Conservation (phyloP, 2,329 filamentous ascomycete species). For the Verticillium alfalfae region DNA sequence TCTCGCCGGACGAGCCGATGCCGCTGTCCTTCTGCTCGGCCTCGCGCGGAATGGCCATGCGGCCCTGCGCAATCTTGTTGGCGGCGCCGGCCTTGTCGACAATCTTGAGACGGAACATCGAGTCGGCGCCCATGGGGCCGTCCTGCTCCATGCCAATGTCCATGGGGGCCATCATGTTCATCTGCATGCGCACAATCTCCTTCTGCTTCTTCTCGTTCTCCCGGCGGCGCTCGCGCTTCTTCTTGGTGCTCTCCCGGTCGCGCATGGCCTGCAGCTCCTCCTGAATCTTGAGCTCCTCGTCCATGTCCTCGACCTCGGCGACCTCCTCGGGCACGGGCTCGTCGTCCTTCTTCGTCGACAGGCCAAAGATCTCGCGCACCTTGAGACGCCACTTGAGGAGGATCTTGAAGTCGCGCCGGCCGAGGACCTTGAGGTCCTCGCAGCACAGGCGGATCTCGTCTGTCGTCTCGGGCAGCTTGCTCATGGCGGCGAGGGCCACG, state of each 20-base stretch:
- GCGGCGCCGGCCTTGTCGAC: constrained; percentile 71
- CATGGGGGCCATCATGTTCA: constrained; percentile 93
- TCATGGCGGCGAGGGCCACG: constrained; percentile 78
- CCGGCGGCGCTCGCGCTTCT: constrained; percentile 75
- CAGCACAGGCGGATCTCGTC: constrained; percentile 75
- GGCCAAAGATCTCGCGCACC: constrained; percentile 85
- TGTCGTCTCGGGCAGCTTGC: constrained; percentile 82
- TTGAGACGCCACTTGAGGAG: constrained; percentile 85
- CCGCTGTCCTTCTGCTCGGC: constrained; percentile 53
- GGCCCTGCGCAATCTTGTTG: constrained; percentile 66
- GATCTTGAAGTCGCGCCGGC: constrained; percentile 89
- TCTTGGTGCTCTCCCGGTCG: constrained; percentile 70
- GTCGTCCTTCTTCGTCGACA: constrained; percentile 55
- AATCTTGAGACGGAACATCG: constrained; percentile 81
- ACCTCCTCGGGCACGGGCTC: constrained; percentile 58
- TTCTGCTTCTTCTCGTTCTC: constrained; percentile 94
- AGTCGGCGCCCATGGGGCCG: constrained; percentile 70
- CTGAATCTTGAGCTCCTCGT: constrained; percentile 87
- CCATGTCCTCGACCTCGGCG: constrained; percentile 81
- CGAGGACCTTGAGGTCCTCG: constrained; percentile 80
- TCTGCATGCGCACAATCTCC: constrained; percentile 92
- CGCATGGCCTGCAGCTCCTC: constrained; percentile 79
- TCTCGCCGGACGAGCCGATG: constrained; percentile 46
- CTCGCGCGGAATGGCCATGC: constrained; percentile 66
- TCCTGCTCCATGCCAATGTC: constrained; percentile 91